phyloP scores from a whole-genome alignment of 2,329 filamentous ascomycete genomes.

The Pestalotiopsis sp. region DNA sequence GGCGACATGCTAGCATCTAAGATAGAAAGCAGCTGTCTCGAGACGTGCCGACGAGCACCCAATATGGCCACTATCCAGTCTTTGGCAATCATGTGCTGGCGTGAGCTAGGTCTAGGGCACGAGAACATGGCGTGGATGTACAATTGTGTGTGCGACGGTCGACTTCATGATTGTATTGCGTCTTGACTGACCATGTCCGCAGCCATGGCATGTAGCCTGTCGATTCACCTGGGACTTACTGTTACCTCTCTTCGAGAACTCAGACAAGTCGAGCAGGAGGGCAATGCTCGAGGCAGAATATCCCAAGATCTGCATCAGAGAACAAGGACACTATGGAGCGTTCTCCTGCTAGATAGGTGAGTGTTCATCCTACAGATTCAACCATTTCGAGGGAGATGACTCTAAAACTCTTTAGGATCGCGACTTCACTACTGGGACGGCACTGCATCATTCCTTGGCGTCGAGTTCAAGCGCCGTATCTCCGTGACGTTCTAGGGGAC shows the following conservation, averaged over 20 bases:
- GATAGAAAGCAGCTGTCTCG: not conserved
- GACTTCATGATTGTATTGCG: not conserved
- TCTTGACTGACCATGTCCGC: not conserved
- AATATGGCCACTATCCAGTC: not conserved
- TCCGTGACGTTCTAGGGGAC: not conserved
- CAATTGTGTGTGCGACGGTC: not conserved
- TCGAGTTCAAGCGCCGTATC: not conserved
- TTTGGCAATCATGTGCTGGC: conserved; percentile 1
- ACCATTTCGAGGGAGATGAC: not conserved
- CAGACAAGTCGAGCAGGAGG: not conserved
- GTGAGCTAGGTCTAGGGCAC: not conserved
- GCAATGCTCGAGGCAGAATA: not conserved
- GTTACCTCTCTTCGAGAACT: not conserved
- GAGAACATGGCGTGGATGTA: conserved; percentile 3
- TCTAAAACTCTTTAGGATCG: not conserved
- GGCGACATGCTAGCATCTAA: not conserved
- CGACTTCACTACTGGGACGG: not conserved
- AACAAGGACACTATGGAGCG: not conserved
- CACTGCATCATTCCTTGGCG: not conserved
- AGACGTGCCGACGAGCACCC: not conserved
- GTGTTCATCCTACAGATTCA: not conserved
- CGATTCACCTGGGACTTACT: not conserved
- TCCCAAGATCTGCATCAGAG: not conserved
- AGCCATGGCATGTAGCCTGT: not conserved
- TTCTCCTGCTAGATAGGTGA: not conserved